Evolutionary conservation across 1,284 basidiomycete genomes (phyloP), one percentile per base, ranked within the genome.

Genomic region (Earliella scabrosa): DNA sequence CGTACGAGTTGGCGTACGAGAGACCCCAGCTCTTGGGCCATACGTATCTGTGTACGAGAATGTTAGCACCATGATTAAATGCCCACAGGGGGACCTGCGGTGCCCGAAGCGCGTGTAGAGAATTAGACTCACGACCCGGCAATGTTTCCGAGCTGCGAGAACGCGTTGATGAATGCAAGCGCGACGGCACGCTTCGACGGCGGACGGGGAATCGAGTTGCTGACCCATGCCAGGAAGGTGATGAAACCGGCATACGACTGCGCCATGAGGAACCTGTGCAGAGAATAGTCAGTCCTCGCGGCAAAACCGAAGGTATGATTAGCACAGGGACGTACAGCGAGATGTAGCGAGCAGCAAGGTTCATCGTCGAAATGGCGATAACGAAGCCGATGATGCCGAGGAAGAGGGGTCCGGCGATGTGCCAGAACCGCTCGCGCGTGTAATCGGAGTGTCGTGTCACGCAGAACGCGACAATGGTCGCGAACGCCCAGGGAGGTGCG

Each of bases 231-330:
- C 56, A 85, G 78, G 64, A 88, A 84, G 52, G 80, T 79, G 53
- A 92, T 83, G 71, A 87, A 88, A 1, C 81, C 88, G 2, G 86
- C 79, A 63, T 89, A 91, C 0, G 86, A 85, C 59, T 88, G 86
- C 8, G 88, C 86, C 85, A 91, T 88, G 47, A 92, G 71, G 71
- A 92, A 91, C 43, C 88, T 88, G n/a, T n/a, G n/a, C n/a, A 58
- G 9, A 27, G 9, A 40, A 52, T 13, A 16, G 4, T 46, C 21
- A 11, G 29, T 41, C 32, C 41, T 36, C 41, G 41, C 52, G 52
- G 29, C 14, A 35, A 39, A 29, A 24, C 16, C 27, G 7, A 26
- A 11, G 11, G 1, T 5, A 7, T 13, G 0, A 18, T 27, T 14
- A 26, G 11, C n/a, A 18, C 16, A 16, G 8, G 56, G 24, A 72